Percentiles rank a stretch among this genome's conserved stretches.
These are phyloP conservation scores for Phoma herbarum DNA, from an alignment of 2,329 filamentous ascomycete genomes.

Conservation along the genomic window DNA sequence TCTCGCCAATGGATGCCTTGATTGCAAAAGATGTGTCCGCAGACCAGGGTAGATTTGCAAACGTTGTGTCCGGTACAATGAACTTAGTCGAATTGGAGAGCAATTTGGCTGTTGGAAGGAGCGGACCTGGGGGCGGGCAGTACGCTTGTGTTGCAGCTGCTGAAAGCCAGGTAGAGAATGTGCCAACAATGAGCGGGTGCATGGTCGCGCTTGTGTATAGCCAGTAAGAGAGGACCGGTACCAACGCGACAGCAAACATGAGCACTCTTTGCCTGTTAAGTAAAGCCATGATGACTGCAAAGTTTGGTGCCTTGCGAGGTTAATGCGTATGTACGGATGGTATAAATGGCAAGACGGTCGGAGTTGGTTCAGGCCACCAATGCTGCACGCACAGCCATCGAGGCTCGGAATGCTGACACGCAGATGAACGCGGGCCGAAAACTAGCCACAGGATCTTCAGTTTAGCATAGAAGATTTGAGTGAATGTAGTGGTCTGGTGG, in stretches of 20 bases:
- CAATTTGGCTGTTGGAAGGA: slow-evolving; percentile 33
- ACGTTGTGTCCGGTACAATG: slow-evolving; percentile 11
- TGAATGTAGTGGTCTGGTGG: neutral
- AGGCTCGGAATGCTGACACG: neutral
- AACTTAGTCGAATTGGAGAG: slow-evolving; percentile 8
- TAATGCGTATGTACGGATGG: neutral
- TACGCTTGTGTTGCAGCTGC: slow-evolving; percentile 11
- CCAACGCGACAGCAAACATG: neutral
- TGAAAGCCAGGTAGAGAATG: neutral
- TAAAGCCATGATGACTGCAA: slow-evolving; percentile 8
- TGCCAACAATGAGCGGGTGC: neutral
- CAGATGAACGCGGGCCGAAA: neutral
- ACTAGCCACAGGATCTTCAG: neutral
- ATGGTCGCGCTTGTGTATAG: slow-evolving; percentile 7
- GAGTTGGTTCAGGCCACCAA: slow-evolving; percentile 7
- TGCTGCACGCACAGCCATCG: slow-evolving; percentile 1
- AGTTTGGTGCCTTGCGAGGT: neutral
- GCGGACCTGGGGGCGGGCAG: slow-evolving; percentile 36
- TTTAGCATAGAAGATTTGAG: too few species aligned
- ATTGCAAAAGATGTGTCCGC: slow-evolving; percentile 35
- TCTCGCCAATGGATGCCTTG: slow-evolving; percentile 33
- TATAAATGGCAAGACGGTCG: slow-evolving; percentile 3
- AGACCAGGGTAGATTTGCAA: slow-evolving; percentile 16
- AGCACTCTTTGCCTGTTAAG: neutral
- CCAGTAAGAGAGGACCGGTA: slow-evolving; percentile 12